Evolutionary conservation across 108 stramenopile species (phyloP), one percentile per base, ranked within the genome.

Genomic region (Nitzschia inconspicua): DNA sequence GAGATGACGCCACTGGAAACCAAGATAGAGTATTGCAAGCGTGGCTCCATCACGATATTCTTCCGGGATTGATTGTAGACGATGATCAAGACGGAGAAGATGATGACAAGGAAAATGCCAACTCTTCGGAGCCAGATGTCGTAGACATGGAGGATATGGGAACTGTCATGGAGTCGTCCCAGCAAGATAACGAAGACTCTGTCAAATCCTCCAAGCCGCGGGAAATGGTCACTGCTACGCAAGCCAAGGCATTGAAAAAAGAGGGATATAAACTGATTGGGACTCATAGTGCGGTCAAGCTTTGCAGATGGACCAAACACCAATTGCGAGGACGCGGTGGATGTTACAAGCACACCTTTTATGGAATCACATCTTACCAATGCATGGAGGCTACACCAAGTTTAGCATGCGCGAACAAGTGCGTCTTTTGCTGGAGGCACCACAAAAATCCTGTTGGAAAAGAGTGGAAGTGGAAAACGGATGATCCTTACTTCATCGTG

Each of bases 381-480:
- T 98, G 95, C 70, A 98, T 98, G 95, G 97, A 98, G 66, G 93
- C 93, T 7, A 98, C 97, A 7, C 94, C 96, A 13, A 78, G 77
- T 47, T 56, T 98, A 39, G 94, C 95, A 14, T 98, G 97, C 76
- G 97, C 95, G 42, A 97, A 97, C 76, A 97, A 96, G 72, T 98
- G 97, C 73, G 93, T 94, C 29, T 98, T 98, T 77, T 98, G 97
- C 76, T 98, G 97, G 97, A 59, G 97, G 44, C 97, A 98, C 69
- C 94, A 95, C 78, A 98, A 98, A 67, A 98, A 98, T 62, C 97
- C 97, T 5, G 96, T 97, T 35, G 97, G 94, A 6, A 91, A 85
- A 57, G 94, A 95, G 61, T 98, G 97, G 97, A 71, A 88, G 28
- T 98, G 97, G 97, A 96, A 98, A 80, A 86, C 78, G 28, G 95